A percentile compares a stretch with the other conserved stretches of the same genome.
These are phyloP conservation scores for Emericellopsis terricola DNA, from an alignment of 495 filamentous ascomycete genomes.

Conservation along the genomic window DNA sequence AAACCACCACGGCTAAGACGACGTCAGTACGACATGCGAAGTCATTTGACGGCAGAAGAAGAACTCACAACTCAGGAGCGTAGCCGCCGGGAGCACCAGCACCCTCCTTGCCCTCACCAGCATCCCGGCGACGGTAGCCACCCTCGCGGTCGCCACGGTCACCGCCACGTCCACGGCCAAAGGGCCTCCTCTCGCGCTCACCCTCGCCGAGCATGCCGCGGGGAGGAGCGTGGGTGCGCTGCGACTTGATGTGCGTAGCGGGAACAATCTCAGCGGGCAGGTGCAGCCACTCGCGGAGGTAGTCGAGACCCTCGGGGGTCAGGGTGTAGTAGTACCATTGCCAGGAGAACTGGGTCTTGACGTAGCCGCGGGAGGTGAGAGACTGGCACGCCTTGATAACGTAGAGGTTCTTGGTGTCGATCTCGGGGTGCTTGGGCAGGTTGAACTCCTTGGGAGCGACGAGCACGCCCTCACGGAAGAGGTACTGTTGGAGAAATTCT, in stretches of 20 bases:
- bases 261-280: slow-evolving; percentile 98
- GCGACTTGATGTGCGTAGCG: slow-evolving; percentile 99
- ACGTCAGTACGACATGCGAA: slow-evolving; percentile 3
- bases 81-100: slow-evolving; percentile 90
- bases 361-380: slow-evolving; percentile 86
- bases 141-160: slow-evolving; percentile 63
- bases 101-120: slow-evolving; percentile 85
- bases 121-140: slow-evolving; percentile 78
- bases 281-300: slow-evolving; percentile 99
- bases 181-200: slow-evolving; percentile 55
- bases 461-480: slow-evolving; percentile 99
- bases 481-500: slow-evolving; percentile 52
- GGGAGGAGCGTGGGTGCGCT: slow-evolving; percentile 94
- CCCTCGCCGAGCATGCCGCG: slow-evolving; percentile 97
- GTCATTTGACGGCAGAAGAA: not conserved
- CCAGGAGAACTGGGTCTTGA: slow-evolving; percentile 99
- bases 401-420: slow-evolving; percentile 97
- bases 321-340: slow-evolving; percentile 99
- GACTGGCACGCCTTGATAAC: slow-evolving; percentile 98
- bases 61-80: slow-evolving; percentile 69
- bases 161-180: slow-evolving; percentile 39
- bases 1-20: slow-evolving; percentile 63
- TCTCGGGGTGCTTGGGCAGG: slow-evolving; percentile 78
- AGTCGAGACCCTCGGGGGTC: slow-evolving; percentile 97
- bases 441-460: slow-evolving; percentile 98